Base-by-base conservation (phyloP, 768 basidiomycete genomes). In the Heimioporus sp. region DNA sequence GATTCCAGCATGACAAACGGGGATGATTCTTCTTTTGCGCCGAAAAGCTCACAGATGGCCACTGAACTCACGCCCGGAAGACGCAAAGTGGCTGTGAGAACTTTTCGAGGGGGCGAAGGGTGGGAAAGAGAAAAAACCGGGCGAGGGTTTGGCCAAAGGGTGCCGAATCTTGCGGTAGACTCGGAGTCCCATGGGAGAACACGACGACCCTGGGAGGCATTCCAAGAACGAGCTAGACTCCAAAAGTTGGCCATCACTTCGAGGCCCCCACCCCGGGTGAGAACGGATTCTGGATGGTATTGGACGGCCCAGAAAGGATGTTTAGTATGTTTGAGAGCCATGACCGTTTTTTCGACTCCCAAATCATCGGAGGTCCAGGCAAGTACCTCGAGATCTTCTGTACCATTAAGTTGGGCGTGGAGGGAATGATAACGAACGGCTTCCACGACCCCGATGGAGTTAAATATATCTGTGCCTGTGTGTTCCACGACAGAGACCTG, bases 281-380 rank as follows among this genome's bases (percentile, higher is more conserved):
- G 77, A 4, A 87, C 80, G 5, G 90, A 92, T 64, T 92, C 91
- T 7, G 91, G 91, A 64, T 93, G 91, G 65, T 92, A 93, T 62
- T 93, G 91, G 20, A 93, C 91, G 4, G 87, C 90, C 86, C 87
- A 92, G 61, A 90, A 89, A 5, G 91, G 90, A 53, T 76, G 78
- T 20, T 59, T 67, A 45, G 56, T 73, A 64, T 93, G 91, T 56
- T 76, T 79, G 24, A 80, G 70, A 37, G 83, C 89, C 90, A 93
- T 92, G 42, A 90, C 74, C 19, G 90, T 83, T 40, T 60, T 74
- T 7, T 85, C 86, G 53, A 88, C 83, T 48, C 85, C 86, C 20
- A 71, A 71, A 20, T 74, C 81, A 56, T 92, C 89, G 41, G 85
- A 72, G 9, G 83, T 72, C 87, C 87, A 91, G 15, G 86, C 91